These are phyloP conservation scores for Agapanthus africanus DNA, from an alignment of 106 monocot genomes.

Conservation along the genomic window DNA sequence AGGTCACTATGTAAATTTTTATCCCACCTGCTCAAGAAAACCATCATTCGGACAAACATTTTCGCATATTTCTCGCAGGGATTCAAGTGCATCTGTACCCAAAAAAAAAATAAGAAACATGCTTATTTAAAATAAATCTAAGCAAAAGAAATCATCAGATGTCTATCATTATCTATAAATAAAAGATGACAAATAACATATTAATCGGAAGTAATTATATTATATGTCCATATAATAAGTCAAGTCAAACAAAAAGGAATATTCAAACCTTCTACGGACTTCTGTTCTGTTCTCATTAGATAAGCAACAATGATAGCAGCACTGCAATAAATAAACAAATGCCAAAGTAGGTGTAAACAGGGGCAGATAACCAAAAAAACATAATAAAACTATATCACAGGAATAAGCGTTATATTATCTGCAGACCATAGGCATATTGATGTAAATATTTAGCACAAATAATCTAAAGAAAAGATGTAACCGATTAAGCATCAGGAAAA, in stretches of 20 bases:
- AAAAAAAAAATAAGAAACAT: conserved; percentile 5
- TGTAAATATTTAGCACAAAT: neutral
- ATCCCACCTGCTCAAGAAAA: conserved; percentile 81
- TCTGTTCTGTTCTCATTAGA: conserved; percentile 94
- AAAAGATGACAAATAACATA: too few species aligned
- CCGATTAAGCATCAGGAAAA: neutral
- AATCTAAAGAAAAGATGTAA: neutral
- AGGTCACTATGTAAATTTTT: conserved; percentile 7
- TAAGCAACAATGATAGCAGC: conserved; percentile 87
- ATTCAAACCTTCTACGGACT: conserved; percentile 75
- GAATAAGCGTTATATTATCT: neutral
- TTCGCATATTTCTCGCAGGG: conserved; percentile 45
- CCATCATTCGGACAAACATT: conserved; percentile 93
- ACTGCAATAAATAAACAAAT: conserved; percentile 52
- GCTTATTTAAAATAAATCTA: neutral
- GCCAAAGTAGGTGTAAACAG: conserved; percentile 3
- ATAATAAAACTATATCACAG: neutral
- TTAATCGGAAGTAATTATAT: conserved; percentile 71
- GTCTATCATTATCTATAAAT: neutral
- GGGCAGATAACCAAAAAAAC: neutral
- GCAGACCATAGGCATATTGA: neutral
- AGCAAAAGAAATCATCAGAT: neutral
- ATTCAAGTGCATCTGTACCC: conserved; percentile 78
- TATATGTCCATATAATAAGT: neutral
- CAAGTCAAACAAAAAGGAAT: conserved; percentile 9